phyloP scores from a whole-genome alignment of 1,284 basidiomycete species.

The Sanghuangporus weigelae region DNA sequence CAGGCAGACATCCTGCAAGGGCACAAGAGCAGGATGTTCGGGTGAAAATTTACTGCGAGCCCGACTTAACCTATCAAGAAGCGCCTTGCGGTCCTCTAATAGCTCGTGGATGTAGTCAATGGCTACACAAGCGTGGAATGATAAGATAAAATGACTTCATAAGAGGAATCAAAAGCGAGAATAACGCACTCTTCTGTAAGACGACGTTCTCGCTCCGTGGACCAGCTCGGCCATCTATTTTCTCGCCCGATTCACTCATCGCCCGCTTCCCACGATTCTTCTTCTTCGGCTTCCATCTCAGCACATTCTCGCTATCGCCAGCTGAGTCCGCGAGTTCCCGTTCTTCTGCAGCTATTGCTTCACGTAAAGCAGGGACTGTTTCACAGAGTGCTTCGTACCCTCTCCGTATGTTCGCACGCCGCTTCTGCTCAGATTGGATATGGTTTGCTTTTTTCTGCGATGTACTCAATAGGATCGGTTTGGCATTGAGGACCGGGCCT shows the following conservation, averaged over 20 bases:
- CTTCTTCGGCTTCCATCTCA: constrained; percentile 28
- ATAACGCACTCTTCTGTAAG: constrained; percentile 68
- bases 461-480: constrained; percentile 51
- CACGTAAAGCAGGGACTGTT: constrained; percentile 70
- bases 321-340: constrained; percentile 31
- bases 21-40: constrained; percentile 45
- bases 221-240: constrained; percentile 73
- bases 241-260: constrained; percentile 44
- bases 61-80: constrained; percentile 53
- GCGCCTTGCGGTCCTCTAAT: constrained; percentile 47
- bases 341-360: constrained; percentile 68
- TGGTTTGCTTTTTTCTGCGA: constrained; percentile 93
- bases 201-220: constrained; percentile 85
- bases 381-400: constrained; percentile 85
- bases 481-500: constrained; percentile 16
- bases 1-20: constrained; percentile 33
- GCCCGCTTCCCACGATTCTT: constrained; percentile 30
- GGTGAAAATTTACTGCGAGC: constrained; percentile 52
- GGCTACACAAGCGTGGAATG: constrained; percentile 39
- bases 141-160: constrained; percentile 5
- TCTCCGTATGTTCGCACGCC: constrained; percentile 83
- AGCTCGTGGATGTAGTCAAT: constrained; percentile 76
- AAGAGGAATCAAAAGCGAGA: constrained; percentile 10
- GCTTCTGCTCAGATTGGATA: constrained; percentile 86
- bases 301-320: constrained; percentile 21